phyloP scores from a whole-genome alignment of 345 rosid genomes.

The Capsella bursapastoris region DNA sequence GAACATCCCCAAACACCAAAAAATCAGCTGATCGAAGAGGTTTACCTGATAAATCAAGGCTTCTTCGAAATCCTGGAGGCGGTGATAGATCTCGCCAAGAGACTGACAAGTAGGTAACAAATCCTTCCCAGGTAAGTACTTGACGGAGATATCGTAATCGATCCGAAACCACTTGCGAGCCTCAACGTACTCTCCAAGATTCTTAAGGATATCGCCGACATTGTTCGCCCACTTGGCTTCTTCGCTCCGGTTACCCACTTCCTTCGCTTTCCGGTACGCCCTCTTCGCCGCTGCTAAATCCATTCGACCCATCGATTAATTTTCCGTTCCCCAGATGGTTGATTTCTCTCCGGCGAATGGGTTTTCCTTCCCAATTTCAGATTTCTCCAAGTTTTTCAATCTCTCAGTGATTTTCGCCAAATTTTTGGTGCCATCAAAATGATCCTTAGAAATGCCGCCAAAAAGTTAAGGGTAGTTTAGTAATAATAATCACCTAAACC shows the following conservation, averaged over 20 bases:
- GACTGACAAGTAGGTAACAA: conserved; percentile 88
- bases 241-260: conserved; percentile 77
- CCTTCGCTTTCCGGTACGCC: conserved; percentile 62
- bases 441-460: conserved; percentile 41
- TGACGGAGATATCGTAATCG: conserved; percentile 74
- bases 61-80: conserved; percentile 64
- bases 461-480: background rate
- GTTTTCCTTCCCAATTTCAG: conserved; percentile 23
- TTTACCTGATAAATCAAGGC: conserved; percentile 81
- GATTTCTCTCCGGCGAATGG: background rate
- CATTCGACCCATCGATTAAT: conserved; percentile 53
- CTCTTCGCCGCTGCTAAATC: conserved; percentile 64
- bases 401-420: background rate
- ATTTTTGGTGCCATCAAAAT: conserved; percentile 17
- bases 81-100: conserved; percentile 81
- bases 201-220: conserved; percentile 78
- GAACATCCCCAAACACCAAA: background rate
- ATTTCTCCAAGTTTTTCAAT: background rate
- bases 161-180: conserved; percentile 84
- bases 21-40: background rate
- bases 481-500: background rate
- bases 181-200: conserved; percentile 84
- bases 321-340: background rate
- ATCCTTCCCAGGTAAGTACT: conserved; percentile 72
- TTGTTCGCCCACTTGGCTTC: conserved; percentile 96